Evolutionary conservation across 768 basidiomycete species (phyloP).

Genomic region (Phanerochaete sordida): DNA sequence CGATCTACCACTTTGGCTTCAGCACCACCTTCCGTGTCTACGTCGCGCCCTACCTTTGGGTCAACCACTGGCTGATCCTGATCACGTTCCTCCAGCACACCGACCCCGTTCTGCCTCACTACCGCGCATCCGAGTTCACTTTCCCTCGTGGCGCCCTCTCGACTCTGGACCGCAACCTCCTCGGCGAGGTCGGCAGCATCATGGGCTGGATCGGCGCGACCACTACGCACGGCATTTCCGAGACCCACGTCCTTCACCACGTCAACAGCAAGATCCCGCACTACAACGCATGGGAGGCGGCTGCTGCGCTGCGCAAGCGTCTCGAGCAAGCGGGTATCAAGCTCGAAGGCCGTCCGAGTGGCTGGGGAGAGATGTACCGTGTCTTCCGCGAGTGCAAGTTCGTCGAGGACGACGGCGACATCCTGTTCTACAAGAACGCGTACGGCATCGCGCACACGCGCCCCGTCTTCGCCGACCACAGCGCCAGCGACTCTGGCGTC

Average conservation of each 20-base stretch:
- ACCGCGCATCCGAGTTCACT: constrained; percentile 84
- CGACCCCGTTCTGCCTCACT: constrained; percentile 92
- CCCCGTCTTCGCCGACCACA: constrained; percentile 59
- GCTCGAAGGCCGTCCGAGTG: constrained; percentile 67
- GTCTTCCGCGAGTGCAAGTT: constrained; percentile 85
- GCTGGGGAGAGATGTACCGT: constrained; percentile 79
- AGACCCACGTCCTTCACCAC: constrained; percentile 93
- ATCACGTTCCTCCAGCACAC: constrained; percentile 99
- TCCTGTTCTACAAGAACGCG: constrained; percentile 90
- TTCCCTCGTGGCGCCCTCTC: constrained; percentile 92
- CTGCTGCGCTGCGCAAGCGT: constrained; percentile 76
- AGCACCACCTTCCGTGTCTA: constrained; percentile 74
- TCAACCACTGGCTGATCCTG: constrained; percentile 92
- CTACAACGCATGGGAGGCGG: constrained; percentile 94
- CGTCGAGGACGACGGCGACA: constrained; percentile 90
- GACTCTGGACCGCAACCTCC: constrained; percentile 81
- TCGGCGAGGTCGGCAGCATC: constrained; percentile 74
- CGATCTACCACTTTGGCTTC: constrained; percentile 63
- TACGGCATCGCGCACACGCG: constrained; percentile 69
- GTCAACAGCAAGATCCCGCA: constrained; percentile 95
- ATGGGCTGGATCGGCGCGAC: constrained; percentile 85
- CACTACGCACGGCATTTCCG: constrained; percentile 88
- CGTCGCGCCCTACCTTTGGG: constrained; percentile 87
- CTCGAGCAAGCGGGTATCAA: constrained; percentile 54
- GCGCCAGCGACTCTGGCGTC: constrained; percentile 63